phyloP scores from a whole-genome alignment of 2,329 filamentous ascomycete species.

The Sordariomycetes sp. region DNA sequence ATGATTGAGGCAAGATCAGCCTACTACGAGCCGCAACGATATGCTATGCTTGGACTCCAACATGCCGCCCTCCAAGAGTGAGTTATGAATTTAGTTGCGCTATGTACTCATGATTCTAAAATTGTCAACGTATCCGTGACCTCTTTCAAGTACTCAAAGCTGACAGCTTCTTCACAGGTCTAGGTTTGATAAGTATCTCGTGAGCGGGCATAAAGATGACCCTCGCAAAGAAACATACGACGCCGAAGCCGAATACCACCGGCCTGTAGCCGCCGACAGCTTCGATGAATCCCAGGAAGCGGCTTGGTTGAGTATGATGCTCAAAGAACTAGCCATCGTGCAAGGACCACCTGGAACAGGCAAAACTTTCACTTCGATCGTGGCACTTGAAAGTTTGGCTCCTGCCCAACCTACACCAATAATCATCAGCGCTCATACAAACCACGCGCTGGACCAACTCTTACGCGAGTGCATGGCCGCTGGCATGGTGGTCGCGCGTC shows the following conservation, averaged over 20 bases:
- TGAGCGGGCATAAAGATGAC: slow-evolving; percentile 31
- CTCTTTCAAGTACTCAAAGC: too few species aligned
- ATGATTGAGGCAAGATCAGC: slow-evolving; percentile 71
- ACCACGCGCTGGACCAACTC: slow-evolving; percentile 82
- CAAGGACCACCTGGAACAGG: slow-evolving; percentile 71
- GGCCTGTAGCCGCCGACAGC: slow-evolving; percentile 11
- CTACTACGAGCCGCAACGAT: slow-evolving; percentile 69
- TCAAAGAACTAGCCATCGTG: slow-evolving; percentile 62
- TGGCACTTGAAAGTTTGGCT: slow-evolving; percentile 42
- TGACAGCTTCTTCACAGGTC: slow-evolving; percentile 30
- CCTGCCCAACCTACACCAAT: slow-evolving; percentile 44
- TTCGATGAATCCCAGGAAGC: slow-evolving; percentile 64
- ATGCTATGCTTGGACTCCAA: slow-evolving; percentile 67
- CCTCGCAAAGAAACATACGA: too few species aligned
- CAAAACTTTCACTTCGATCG: slow-evolving; percentile 76
- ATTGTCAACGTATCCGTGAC: too few species aligned
- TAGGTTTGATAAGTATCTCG: slow-evolving; percentile 53
- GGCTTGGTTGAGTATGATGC: slow-evolving; percentile 62
- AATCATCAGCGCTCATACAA: slow-evolving; percentile 77
- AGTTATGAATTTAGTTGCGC: slow-evolving; percentile 22
- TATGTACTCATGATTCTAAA: slow-evolving; percentile 1
- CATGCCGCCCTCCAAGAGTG: slow-evolving; percentile 43
- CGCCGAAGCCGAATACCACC: too few species aligned
- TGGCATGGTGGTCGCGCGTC: slow-evolving; percentile 42
- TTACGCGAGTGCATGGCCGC: slow-evolving; percentile 48